Conservation (phyloP, 192 early-diverging fungal species). For the Funneliformis mosseae region DNA sequence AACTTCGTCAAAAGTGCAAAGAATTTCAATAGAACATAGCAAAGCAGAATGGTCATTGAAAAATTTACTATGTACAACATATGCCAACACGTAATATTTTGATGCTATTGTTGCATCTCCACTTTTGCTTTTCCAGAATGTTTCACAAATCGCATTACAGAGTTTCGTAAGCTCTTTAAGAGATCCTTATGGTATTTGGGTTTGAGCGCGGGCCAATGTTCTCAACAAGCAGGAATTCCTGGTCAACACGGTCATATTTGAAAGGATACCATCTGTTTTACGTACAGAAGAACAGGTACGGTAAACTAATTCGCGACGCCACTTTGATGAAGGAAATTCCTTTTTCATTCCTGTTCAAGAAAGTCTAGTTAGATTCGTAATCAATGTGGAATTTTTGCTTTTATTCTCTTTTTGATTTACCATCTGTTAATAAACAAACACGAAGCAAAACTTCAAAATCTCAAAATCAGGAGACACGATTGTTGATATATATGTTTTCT, state of each 20-base stretch:
- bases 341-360: slow-evolving; percentile 18
- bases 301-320: too few species aligned
- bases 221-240: neutral
- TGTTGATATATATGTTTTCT: slow-evolving; percentile 11
- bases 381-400: neutral
- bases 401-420: neutral
- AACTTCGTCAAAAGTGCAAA: too few species aligned
- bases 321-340: slow-evolving; percentile 13
- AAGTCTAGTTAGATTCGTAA: neutral
- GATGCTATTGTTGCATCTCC: neutral
- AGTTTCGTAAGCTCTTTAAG: neutral
- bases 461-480: slow-evolving; percentile 11
- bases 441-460: neutral
- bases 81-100: neutral
- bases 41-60: neutral
- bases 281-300: neutral
- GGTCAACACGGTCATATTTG: neutral
- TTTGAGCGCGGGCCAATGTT: too few species aligned
- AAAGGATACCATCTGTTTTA: neutral
- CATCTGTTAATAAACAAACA: neutral
- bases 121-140: neutral
- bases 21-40: too few species aligned
- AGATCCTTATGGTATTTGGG: too few species aligned
- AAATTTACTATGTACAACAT: neutral
- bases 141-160: neutral